Base-by-base conservation (phyloP, 2,329 filamentous ascomycete species). In the Phyllosticta citriasiana region DNA sequence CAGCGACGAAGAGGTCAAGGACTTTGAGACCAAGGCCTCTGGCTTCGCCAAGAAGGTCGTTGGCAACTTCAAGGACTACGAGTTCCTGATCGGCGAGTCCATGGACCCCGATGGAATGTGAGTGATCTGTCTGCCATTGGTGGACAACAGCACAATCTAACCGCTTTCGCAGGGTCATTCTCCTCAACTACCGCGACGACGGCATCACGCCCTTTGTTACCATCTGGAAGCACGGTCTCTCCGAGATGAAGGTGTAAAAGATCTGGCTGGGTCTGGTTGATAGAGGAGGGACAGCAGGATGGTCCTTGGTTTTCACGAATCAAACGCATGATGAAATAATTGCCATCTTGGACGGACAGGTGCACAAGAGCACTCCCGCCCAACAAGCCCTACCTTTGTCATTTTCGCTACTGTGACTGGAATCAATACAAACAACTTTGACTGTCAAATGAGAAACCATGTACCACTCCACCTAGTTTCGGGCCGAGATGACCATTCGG, bases 111-210 rank as follows among this genome's bases (percentile, higher is more conserved):
- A 96, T 72, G 92, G 88, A 81, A 96, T 97, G 94, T 94, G 81
- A 72, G 88, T 84, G 3, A 19, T 12, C 4, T 56, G 3, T 12
- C 4, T 56, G 3, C 57, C 25, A 8, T 63, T 26, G 35, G 33
- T 16, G 54, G 24, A 19, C 4, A n/a, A 47, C 3, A n/a, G 33
- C n/a, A 16, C 2, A 22, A 12, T 26, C 26, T 53, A 24, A 59
- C 59, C 12, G 33, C n/a, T 33, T 10, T 26, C 14, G 16, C 30
- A 92, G 89, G 86, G 82, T 96, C 70, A 82, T 92, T 67, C 89
- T 97, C 68, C 88, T 97, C 74, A 95, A 97, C 84, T 99, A 96
- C 85, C 93, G 94, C 71, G 92, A 96, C 77, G 94, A 97, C 71
- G 94, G 94, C 76, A 77, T 88, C 68, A 97, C 93, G 61, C 94